Conservation (phyloP, 768 basidiomycete species). For the Trametes gibbosa region DNA sequence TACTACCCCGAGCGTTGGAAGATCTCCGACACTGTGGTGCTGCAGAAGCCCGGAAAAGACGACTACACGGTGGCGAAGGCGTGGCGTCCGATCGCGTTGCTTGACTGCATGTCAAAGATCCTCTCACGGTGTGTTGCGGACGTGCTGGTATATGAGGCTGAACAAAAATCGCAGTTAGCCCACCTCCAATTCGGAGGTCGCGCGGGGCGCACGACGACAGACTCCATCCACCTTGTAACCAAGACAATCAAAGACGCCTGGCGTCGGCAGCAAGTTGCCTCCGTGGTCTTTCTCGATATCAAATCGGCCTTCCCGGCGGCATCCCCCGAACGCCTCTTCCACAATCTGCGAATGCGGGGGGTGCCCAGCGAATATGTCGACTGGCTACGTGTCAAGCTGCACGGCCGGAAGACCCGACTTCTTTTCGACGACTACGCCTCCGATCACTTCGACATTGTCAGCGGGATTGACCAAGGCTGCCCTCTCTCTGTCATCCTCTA, state of each 20-base stretch:
- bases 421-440: conserved; percentile 30
- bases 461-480: conserved; percentile 35
- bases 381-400: conserved; percentile 21
- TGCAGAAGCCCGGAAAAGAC: conserved; percentile 34
- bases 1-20: conserved; percentile 29
- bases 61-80: conserved; percentile 34
- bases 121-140: conserved; percentile 24
- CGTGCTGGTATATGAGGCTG: conserved; percentile 5
- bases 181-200: conserved; percentile 27
- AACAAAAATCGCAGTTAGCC: conserved; percentile 9
- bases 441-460: conserved; percentile 15
- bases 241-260: conserved; percentile 26
- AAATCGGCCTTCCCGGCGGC: conserved; percentile 33
- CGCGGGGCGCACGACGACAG: conserved; percentile 24
- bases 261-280: conserved; percentile 28
- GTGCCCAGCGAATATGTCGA: conserved; percentile 17
- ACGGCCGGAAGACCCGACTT: conserved; percentile 20
- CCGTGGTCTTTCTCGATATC: conserved; percentile 31
- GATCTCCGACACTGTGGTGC: conserved; percentile 28
- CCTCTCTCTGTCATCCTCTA: conserved; percentile 31
- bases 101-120: conserved; percentile 24
- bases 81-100: conserved; percentile 35
- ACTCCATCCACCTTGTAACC: conserved; percentile 26
- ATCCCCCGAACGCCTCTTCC: conserved; percentile 11
- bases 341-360: conserved; percentile 17